phyloP scores from a whole-genome alignment of 352 stramenopile species.

The Phytophthora podocarpi region DNA sequence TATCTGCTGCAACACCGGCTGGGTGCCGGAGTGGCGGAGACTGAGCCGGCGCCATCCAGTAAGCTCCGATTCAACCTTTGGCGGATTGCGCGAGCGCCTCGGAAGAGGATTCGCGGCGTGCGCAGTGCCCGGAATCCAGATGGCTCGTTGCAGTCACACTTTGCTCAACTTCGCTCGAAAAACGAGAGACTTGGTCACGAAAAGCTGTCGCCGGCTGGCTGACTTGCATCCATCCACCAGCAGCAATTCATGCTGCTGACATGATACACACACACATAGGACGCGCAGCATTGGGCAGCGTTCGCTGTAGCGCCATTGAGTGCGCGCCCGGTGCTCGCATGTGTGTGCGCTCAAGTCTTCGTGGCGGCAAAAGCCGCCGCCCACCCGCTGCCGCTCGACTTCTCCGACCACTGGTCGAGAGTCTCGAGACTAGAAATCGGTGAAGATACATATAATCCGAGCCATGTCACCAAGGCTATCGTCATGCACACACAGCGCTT shows the following conservation, averaged over 20 bases:
- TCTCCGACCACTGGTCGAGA: conserved; percentile 10
- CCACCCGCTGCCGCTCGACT: neutral
- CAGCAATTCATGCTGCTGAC: neutral
- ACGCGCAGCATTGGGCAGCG: too few relatives aligned
- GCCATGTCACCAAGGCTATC: too few relatives aligned
- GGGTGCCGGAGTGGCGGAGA: neutral
- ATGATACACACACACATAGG: too few relatives aligned
- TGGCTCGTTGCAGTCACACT: neutral
- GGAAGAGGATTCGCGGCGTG: conserved; percentile 13
- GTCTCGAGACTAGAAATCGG: conserved; percentile 8
- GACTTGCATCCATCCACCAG: conserved; percentile 1
- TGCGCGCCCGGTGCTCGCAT: neutral
- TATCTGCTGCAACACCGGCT: conserved; percentile 26
- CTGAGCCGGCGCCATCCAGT: conserved; percentile 25
- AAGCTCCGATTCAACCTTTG: conserved; percentile 12
- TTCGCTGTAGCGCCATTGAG: neutral
- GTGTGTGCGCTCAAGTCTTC: neutral
- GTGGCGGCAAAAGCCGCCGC: neutral
- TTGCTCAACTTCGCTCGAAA: neutral
- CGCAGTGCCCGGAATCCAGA: neutral
- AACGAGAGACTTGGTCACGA: conserved; percentile 5
- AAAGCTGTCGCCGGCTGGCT: conserved; percentile 1
- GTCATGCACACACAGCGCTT: too few relatives aligned
- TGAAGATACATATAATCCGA: conserved; percentile 19
- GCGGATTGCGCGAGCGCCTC: neutral